A percentile compares a stretch with the other conserved stretches of the same genome.
These are phyloP conservation scores for Diddensiella transvaalensis DNA, from an alignment of 805 yeast species.

Conservation along the genomic window DNA sequence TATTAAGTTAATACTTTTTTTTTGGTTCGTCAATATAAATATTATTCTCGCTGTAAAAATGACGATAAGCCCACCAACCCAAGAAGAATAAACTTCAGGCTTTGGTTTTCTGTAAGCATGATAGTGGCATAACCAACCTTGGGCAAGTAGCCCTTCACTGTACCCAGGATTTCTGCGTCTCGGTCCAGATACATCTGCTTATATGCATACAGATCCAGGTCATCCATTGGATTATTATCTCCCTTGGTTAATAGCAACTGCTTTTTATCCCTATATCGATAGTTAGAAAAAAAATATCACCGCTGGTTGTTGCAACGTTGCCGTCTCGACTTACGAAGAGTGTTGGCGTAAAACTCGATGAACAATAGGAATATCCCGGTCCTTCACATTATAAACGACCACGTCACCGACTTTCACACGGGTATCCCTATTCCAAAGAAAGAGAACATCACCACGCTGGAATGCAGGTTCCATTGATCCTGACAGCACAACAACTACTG, in stretches of 20 bases:
- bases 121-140: constrained; percentile 87
- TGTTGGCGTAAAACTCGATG: constrained; percentile 92
- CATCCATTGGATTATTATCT: constrained; percentile 92
- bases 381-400: constrained; percentile 83
- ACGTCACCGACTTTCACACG: constrained; percentile 79
- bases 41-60: constrained; percentile 53
- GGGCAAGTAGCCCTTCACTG: constrained; percentile 88
- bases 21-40: background rate
- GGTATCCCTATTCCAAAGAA: constrained; percentile 81
- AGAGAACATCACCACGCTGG: constrained; percentile 92
- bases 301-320: background rate
- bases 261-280: constrained; percentile 32
- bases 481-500: constrained; percentile 92
- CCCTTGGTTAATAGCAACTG: constrained; percentile 90
- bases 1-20: background rate
- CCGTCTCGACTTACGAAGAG: constrained; percentile 41
- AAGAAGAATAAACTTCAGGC: constrained; percentile 73
- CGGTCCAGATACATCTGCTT: constrained; percentile 75
- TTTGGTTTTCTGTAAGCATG: constrained; percentile 80
- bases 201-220: constrained; percentile 75
- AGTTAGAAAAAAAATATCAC: background rate
- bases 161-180: constrained; percentile 73
- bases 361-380: constrained; percentile 88
- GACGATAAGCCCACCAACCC: constrained; percentile 73
- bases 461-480: constrained; percentile 99